Conservation (phyloP, 2,329 filamentous ascomycete species). For the Penicillium polonicum region DNA sequence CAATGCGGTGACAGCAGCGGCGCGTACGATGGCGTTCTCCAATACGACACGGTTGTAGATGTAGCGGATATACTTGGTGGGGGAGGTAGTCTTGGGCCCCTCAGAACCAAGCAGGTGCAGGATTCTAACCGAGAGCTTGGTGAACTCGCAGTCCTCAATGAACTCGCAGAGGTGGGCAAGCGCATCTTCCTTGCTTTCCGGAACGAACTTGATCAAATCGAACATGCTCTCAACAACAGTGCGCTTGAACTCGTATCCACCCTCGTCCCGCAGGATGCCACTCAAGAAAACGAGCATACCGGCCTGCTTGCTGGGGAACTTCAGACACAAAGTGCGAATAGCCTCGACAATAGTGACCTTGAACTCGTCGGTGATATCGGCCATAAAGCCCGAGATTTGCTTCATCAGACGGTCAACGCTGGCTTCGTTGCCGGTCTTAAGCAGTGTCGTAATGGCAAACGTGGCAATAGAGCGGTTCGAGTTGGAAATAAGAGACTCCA, state of each 20-base stretch:
- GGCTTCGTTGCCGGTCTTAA: conserved; percentile 97
- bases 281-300: conserved; percentile 97
- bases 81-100: conserved; percentile 90
- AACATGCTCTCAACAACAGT: conserved; percentile 99
- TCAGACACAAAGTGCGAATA: conserved; percentile 91
- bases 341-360: conserved; percentile 99
- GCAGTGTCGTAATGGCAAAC: conserved; percentile 94
- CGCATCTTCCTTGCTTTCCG: conserved; percentile 74
- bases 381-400: conserved; percentile 97
- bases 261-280: conserved; percentile 93
- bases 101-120: conserved; percentile 91
- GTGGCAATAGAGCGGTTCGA: conserved; percentile 96
- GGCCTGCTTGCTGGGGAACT: conserved; percentile 97
- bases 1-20: conserved; percentile 89
- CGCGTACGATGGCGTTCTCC: conserved; percentile 93
- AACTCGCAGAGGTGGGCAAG: conserved; percentile 97
- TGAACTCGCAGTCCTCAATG: conserved; percentile 99
- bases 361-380: conserved; percentile 98
- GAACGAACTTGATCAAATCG: conserved; percentile 97
- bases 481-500: conserved; percentile 94
- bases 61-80: conserved; percentile 98
- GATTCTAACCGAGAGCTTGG: conserved; percentile 93
- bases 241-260: conserved; percentile 97
- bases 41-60: conserved; percentile 98
- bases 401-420: conserved; percentile 98